Base-by-base conservation (phyloP, 1,284 basidiomycete genomes). In the Xerocomus nothofagi region DNA sequence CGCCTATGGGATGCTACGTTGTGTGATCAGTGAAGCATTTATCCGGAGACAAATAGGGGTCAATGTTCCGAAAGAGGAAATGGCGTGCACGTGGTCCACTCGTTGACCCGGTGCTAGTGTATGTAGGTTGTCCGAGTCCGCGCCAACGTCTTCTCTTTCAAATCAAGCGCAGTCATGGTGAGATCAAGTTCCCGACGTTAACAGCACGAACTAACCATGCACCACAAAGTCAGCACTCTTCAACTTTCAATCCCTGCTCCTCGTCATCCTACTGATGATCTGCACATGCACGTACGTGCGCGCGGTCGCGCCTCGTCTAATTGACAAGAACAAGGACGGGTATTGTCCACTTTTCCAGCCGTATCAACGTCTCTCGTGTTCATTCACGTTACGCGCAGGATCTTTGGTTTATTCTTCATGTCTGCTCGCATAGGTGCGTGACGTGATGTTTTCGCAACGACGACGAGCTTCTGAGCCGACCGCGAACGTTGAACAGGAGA, bases 251-350 rank as follows among this genome's bases (percentile, higher is more conserved):
- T 95, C 93, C 1, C 81, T 99, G 17, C 80, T 99, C 12, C 84
- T 97, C 59, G 93, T 97, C 66, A 86, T 98, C 55, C 80, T 99
- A 15, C 82, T 99, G 44, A 77, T 91, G 66, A 94, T 98, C 54
- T 99, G 97, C 75, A 98, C 96, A 38, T 98, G 93, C 77, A 96
- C 97, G 3, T 99, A 99, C 68, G 80, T 96, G 15, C 85, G 96
- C 47, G 88, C 92, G 0, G 86, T 93, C 3, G 88, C 91, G 5
- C 96, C 96, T 5, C 80, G 89, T 21, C 73, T 99, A 7, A 80
- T 99, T 24, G 97, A 99, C 70, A 78, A 91, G 54, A 98, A 99
- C 71, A 93, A 94, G 73, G 80, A 93, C 69, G 97, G 96, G 95
- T 94, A 60, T 63, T n/a, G 83, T 75, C 3, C 2, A 1, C 37